Base-by-base conservation (phyloP, 1,139 yeast genomes). In the Candida pseudoviswanathii region DNA sequence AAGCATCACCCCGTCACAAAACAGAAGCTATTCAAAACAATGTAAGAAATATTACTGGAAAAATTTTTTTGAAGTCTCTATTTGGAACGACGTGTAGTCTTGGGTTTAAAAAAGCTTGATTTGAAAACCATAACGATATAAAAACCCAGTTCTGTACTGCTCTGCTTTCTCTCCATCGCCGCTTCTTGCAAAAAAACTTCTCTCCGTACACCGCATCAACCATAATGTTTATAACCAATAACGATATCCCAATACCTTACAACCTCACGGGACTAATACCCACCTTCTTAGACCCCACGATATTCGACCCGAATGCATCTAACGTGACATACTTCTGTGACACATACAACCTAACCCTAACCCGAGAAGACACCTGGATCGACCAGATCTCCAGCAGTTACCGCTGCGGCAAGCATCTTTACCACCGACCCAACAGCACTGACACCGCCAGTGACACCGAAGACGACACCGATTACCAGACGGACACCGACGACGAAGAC, bases 301-400 rank as follows among this genome's bases (percentile, higher is more conserved):
- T 38, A 25, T 25, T 26, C 16, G 22, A 38, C 7, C 31, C 41
- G 5, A 9, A 9, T 5, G 16, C 41, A 4, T n/a, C 3, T 25
- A 38, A 38, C n/a, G 5, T 38, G 11, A 25, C 31, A 10, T 38
- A 38, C 16, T 38, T 38, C n/a, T 38, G 41, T 26, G 22, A 9
- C 11, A n/a, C 31, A 5, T 38, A 38, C 16, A 38, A 38, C 26
- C 16, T 38, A 26, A 38, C 41, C 10, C 8, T 38, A 10, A 5
- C 5, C 5, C 5, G 11, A 25, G 5, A 26, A n/a, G 41, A 38
- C 16, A 38, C 27, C 26, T 38, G 41, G 41, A 25, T 38, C n/a
- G 30, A 25, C n/a, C 41, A 38, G 26, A 38, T 38, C 7, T 26
- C 41, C 6, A 38, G 31, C 26, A 25, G 41, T 25, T 38, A 38